These are phyloP conservation scores for Nepenthes gracilis DNA, from an alignment of 148 eudicot species.

Conservation along the genomic window DNA sequence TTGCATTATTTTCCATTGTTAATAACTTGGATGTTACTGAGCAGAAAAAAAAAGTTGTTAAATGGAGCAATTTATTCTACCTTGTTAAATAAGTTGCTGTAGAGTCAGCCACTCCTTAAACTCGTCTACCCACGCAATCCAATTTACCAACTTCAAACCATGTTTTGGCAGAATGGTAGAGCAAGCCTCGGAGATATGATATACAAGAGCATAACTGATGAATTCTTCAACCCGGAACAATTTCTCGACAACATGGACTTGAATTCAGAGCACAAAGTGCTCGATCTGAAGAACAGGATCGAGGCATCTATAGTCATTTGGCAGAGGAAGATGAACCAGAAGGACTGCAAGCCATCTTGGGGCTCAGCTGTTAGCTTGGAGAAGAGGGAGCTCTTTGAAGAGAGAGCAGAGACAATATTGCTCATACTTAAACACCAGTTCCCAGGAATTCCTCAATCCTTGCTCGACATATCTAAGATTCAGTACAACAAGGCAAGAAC, in stretches of 20 bases:
- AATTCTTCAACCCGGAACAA: conserved; percentile 46
- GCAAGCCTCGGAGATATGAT: conserved; percentile 64
- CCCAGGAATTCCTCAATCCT: conserved; percentile 10
- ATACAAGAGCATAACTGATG: conserved; percentile 72
- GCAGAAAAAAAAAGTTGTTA: no score
- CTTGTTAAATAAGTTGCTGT: no score
- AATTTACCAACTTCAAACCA: background rate
- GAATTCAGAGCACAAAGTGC: conserved; percentile 10
- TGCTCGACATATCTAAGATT: conserved; percentile 8
- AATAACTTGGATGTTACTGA: no score
- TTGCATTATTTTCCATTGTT: no score
- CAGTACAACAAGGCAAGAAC: conserved; percentile 7
- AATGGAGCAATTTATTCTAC: no score
- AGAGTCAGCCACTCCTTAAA: no score
- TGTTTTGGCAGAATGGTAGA: conserved; percentile 56
- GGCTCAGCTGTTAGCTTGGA: conserved; percentile 5
- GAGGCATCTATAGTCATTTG: conserved; percentile 13
- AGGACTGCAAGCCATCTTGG: conserved; percentile 8
- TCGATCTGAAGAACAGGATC: conserved; percentile 8
- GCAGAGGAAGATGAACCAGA: conserved; percentile 11
- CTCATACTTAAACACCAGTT: conserved; percentile 8
- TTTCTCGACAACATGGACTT: conserved; percentile 30
- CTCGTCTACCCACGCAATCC: no score
- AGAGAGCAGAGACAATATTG: conserved; percentile 9
- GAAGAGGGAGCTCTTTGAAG: conserved; percentile 11